These are phyloP conservation scores for Nepenthes mirabilis DNA, from an alignment of 148 eudicot species.

Conservation along the genomic window DNA sequence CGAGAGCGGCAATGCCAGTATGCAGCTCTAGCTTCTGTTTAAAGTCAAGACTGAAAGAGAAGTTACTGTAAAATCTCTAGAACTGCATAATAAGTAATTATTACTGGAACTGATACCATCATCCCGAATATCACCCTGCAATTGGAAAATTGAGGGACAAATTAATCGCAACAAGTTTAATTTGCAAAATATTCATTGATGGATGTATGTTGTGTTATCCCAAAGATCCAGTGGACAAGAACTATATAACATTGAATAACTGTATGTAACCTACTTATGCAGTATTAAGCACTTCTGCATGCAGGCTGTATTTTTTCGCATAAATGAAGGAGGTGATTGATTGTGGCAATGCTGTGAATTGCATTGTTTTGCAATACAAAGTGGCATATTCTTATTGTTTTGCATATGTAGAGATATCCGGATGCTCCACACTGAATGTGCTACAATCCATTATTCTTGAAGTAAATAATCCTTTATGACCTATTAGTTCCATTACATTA, in stretches of 20 bases:
- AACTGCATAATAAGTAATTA: slow-evolving; percentile 56
- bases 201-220: too few species aligned
- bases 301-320: slow-evolving; percentile 81
- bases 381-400: neutral
- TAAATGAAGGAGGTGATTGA: slow-evolving; percentile 82
- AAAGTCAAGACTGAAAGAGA: neutral
- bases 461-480: too few species aligned
- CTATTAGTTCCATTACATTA: too few species aligned
- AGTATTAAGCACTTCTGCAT: slow-evolving; percentile 78
- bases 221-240: neutral
- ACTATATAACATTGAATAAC: neutral
- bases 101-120: slow-evolving; percentile 69
- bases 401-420: neutral
- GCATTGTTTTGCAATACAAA: slow-evolving; percentile 17
- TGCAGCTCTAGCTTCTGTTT: neutral
- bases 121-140: slow-evolving; percentile 86
- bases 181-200: too few species aligned
- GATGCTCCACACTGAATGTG: too few species aligned
- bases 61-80: slow-evolving; percentile 26
- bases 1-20: neutral
- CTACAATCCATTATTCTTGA: too few species aligned
- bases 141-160: neutral
- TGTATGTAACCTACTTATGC: slow-evolving; percentile 43
- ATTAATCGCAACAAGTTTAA: neutral
- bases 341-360: slow-evolving; percentile 61